Conservation (phyloP, 2,329 filamentous ascomycete species). For the Fusarium sp. region DNA sequence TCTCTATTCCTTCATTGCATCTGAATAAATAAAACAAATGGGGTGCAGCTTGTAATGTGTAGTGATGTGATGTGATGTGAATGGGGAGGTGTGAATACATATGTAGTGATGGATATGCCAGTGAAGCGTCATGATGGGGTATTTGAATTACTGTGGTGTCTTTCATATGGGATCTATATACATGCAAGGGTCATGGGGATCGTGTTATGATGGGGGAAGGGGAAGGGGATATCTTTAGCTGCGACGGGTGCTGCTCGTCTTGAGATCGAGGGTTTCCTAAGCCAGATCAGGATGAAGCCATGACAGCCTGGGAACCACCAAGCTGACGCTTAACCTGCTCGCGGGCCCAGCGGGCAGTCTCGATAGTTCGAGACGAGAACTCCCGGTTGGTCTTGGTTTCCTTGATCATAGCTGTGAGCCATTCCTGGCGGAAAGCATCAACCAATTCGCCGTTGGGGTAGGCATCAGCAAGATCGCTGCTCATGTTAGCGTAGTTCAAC, state of each 20-base stretch:
- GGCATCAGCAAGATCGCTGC: slow-evolving; percentile 89
- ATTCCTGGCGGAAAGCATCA: slow-evolving; percentile 87
- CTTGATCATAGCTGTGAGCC: slow-evolving; percentile 89
- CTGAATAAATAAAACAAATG: slow-evolving; percentile 44
- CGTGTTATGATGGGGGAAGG: slow-evolving; percentile 48
- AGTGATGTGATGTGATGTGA: slow-evolving; percentile 29
- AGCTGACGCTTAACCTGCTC: slow-evolving; percentile 96
- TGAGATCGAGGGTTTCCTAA: not conserved
- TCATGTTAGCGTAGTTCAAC: slow-evolving; percentile 22
- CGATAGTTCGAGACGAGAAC: slow-evolving; percentile 84
- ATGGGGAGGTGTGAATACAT: slow-evolving; percentile 39
- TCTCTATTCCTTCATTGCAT: slow-evolving; percentile 55
- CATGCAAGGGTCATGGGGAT: slow-evolving; percentile 54
- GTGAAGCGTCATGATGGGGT: slow-evolving; percentile 52
- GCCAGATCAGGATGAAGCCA: slow-evolving; percentile 59
- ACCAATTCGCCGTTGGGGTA: slow-evolving; percentile 91
- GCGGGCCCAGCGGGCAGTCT: slow-evolving; percentile 96
- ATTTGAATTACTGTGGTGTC: slow-evolving; percentile 55
- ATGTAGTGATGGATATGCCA: slow-evolving; percentile 41
- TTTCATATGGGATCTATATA: slow-evolving; percentile 54
- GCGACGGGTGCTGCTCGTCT: slow-evolving; percentile 14
- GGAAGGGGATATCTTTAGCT: slow-evolving; percentile 28
- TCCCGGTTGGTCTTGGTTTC: slow-evolving; percentile 92
- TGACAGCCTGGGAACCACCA: slow-evolving; percentile 62
- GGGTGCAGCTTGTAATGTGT: slow-evolving; percentile 44